Evolutionary conservation across 73 alveolate species (phyloP).

Genomic region (Uronychia setigera): DNA sequence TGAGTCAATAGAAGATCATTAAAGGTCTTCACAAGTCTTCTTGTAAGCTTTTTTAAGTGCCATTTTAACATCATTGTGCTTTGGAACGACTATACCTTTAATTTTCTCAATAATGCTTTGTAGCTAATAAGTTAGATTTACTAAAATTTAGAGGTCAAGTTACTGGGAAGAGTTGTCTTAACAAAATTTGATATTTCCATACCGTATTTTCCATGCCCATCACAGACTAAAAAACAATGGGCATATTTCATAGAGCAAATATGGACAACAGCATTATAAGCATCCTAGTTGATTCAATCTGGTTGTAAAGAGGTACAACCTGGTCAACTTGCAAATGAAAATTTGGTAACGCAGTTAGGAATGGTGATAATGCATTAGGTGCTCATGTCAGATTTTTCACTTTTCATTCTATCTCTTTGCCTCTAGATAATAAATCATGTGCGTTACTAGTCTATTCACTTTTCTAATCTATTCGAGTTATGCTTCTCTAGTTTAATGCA

Average conservation of each 20-base stretch:
- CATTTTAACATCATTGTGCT: neutral
- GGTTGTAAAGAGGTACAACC: neutral
- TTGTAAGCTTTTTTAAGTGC: neutral
- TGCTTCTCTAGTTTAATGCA: no score
- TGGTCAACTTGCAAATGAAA: neutral
- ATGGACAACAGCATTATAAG: neutral
- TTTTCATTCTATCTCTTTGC: no score
- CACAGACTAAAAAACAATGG: neutral
- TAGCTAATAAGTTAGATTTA: no score
- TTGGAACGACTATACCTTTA: neutral
- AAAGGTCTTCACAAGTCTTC: neutral
- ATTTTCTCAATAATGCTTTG: neutral
- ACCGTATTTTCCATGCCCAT: neutral
- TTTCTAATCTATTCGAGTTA: no score
- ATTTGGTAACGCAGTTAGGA: neutral
- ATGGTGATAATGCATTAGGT: no score
- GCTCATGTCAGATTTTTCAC: no score
- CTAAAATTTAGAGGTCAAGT: neutral
- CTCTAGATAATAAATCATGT: no score
- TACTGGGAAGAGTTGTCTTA: neutral
- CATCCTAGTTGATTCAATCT: neutral
- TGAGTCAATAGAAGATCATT: neutral
- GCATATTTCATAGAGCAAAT: neutral
- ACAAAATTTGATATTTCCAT: neutral
- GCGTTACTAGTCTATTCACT: no score